Conservation (phyloP, 129 eudicot species). For the Flaveria trinervia region DNA sequence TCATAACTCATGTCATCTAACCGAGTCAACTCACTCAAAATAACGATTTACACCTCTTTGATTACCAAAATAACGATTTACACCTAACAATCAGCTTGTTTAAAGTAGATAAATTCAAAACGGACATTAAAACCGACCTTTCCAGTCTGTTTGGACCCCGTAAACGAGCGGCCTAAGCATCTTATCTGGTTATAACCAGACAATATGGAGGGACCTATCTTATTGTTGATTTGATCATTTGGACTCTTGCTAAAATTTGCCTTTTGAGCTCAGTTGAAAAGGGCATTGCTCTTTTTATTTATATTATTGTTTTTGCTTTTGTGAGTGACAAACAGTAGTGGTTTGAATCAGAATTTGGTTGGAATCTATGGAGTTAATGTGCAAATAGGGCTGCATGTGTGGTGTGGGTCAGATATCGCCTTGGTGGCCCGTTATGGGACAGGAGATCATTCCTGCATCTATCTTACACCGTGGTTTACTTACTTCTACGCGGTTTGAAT, state of each 20-base stretch:
- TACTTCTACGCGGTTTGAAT: constrained; percentile 3
- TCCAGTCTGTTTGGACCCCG: constrained; percentile 33
- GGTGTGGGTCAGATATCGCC: constrained; percentile 27
- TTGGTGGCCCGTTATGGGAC: constrained; percentile 20
- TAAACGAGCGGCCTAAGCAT: constrained; percentile 20
- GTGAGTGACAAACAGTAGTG: constrained; percentile 30
- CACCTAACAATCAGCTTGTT: background rate
- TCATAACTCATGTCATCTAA: background rate
- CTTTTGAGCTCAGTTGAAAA: constrained; percentile 16
- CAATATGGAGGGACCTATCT: constrained; percentile 31
- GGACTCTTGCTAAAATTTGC: constrained; percentile 25
- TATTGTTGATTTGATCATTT: constrained; percentile 35
- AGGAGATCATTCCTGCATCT: constrained; percentile 29
- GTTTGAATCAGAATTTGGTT: constrained; percentile 27
- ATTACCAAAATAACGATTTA: no score
- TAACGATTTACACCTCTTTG: background rate
- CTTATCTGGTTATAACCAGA: constrained; percentile 36
- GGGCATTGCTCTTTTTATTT: constrained; percentile 17
- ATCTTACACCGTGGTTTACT: background rate
- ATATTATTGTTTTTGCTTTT: constrained; percentile 4
- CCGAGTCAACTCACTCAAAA: constrained; percentile 10
- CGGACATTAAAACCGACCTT: constrained; percentile 1
- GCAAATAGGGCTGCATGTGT: constrained; percentile 41
- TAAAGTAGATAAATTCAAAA: constrained; percentile 13
- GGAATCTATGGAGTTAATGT: constrained; percentile 33